Evolutionary conservation across 2,329 filamentous ascomycete genomes (phyloP).

Genomic region (Clonostachys byssicola): DNA sequence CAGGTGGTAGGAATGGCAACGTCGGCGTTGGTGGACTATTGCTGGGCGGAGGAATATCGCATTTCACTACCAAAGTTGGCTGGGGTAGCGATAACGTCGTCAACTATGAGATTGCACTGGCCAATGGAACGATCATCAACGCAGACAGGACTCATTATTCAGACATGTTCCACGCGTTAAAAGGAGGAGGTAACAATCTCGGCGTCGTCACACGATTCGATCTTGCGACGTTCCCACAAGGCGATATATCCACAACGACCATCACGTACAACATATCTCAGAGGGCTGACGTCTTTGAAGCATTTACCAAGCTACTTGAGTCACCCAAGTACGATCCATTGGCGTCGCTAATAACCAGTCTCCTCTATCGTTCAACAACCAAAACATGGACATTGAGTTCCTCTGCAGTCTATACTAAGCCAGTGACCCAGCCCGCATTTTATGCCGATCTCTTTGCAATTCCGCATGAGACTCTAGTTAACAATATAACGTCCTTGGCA

Average conservation of each 20-base stretch:
- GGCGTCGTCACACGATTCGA: conserved; percentile 23
- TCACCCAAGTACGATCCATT: too few species aligned
- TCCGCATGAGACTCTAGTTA: too few species aligned
- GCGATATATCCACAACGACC: conserved; percentile 20
- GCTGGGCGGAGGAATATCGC: conserved; percentile 16
- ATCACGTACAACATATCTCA: too few species aligned
- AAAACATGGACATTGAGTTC: too few species aligned
- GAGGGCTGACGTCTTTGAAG: too few species aligned
- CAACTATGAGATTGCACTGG: conserved; percentile 9
- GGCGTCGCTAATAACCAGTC: too few species aligned
- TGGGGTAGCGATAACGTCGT: conserved; percentile 17
- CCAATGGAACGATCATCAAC: conserved; percentile 5
- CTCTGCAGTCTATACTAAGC: too few species aligned
- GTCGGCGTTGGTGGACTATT: conserved; percentile 15
- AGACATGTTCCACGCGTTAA: conserved; percentile 6
- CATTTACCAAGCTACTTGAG: too few species aligned
- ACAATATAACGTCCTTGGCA: too few species aligned
- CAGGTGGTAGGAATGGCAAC: not conserved
- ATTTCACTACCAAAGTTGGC: conserved; percentile 11
- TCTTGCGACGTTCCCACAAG: conserved; percentile 32
- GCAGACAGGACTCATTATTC: conserved; percentile 1
- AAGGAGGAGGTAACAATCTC: conserved; percentile 8
- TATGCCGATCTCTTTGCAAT: too few species aligned
- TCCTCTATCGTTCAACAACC: too few species aligned
- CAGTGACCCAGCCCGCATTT: too few species aligned